Conservation (phyloP, 2,329 filamentous ascomycete genomes). For the Fusarium humuli region DNA sequence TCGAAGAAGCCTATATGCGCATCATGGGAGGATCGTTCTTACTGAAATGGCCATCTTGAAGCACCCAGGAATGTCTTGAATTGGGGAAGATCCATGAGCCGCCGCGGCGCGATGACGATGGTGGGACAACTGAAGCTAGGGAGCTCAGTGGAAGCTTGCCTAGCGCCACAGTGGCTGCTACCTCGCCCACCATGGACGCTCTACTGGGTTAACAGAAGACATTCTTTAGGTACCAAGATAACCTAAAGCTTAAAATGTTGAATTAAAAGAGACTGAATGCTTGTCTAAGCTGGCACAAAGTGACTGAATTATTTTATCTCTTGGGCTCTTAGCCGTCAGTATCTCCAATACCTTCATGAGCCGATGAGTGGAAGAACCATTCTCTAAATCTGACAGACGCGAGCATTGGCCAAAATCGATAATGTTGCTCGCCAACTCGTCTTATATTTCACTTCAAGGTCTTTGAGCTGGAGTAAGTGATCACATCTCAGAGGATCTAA, state of each 20-base stretch:
- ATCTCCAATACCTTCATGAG: neutral
- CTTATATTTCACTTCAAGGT: neutral
- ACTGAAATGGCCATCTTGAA: slow-evolving; percentile 53
- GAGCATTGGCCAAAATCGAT: neutral
- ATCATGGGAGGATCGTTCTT: slow-evolving; percentile 10
- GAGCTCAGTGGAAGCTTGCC: slow-evolving; percentile 42
- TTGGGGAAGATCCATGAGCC: slow-evolving; percentile 34
- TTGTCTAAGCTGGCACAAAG: neutral
- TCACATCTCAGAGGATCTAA: neutral
- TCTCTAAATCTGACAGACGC: neutral
- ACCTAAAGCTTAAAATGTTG: neutral
- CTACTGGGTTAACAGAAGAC: neutral
- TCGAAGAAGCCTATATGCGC: neutral
- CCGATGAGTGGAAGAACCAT: neutral
- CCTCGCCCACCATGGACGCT: neutral
- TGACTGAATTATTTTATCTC: neutral
- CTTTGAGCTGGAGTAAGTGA: neutral
- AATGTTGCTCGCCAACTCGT: neutral
- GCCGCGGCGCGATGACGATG: slow-evolving; percentile 49
- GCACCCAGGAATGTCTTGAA: slow-evolving; percentile 43
- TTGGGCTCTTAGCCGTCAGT: neutral
- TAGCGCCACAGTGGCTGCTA: slow-evolving; percentile 46
- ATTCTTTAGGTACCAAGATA: too few relatives aligned
- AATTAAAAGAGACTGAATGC: neutral
- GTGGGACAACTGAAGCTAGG: slow-evolving; percentile 44